A percentile compares a stretch with the other conserved stretches of the same genome.
Conservation (phyloP, 2,329 filamentous ascomycete genomes). For the Fusarium sp. region DNA sequence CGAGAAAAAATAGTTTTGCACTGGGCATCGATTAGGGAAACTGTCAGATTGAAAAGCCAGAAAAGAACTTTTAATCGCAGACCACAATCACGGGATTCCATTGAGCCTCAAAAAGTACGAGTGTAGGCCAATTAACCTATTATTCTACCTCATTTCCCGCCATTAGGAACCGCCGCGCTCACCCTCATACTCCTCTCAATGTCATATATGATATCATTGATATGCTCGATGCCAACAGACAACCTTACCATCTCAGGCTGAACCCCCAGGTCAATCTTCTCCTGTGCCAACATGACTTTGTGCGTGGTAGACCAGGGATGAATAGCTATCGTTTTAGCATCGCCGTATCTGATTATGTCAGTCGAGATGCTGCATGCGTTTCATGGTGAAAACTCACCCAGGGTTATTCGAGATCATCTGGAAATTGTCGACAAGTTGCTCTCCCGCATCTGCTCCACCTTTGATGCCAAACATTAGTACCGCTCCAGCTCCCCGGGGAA, state of each 20-base stretch:
- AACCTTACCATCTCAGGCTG: slow-evolving; percentile 91
- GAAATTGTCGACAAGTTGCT: slow-evolving; percentile 90
- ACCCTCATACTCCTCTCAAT: slow-evolving; percentile 70
- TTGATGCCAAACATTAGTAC: slow-evolving; percentile 94
- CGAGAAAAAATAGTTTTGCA: not conserved
- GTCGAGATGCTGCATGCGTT: not conserved
- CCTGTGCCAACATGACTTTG: slow-evolving; percentile 88
- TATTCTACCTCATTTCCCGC: not conserved
- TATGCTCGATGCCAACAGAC: slow-evolving; percentile 93
- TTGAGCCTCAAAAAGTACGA: no score
- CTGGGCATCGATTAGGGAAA: no score
- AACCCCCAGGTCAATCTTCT: slow-evolving; percentile 85
- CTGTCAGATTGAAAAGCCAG: no score
- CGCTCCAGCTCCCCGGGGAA: slow-evolving; percentile 86
- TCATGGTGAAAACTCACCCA: slow-evolving; percentile 1
- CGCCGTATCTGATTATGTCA: slow-evolving; percentile 88
- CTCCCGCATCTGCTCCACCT: slow-evolving; percentile 84
- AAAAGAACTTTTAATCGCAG: no score
- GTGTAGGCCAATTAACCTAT: not conserved
- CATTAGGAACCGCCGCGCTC: slow-evolving; percentile 16
- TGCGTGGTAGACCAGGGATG: slow-evolving; percentile 96
- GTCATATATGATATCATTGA: slow-evolving; percentile 95
- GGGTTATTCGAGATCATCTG: slow-evolving; percentile 86
- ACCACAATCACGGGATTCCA: no score
- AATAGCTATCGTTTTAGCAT: slow-evolving; percentile 93